Evolutionary conservation across 2,329 filamentous ascomycete genomes (phyloP), one percentile per base, ranked within the genome.

Genomic region (Torrubiella hemipterigena): DNA sequence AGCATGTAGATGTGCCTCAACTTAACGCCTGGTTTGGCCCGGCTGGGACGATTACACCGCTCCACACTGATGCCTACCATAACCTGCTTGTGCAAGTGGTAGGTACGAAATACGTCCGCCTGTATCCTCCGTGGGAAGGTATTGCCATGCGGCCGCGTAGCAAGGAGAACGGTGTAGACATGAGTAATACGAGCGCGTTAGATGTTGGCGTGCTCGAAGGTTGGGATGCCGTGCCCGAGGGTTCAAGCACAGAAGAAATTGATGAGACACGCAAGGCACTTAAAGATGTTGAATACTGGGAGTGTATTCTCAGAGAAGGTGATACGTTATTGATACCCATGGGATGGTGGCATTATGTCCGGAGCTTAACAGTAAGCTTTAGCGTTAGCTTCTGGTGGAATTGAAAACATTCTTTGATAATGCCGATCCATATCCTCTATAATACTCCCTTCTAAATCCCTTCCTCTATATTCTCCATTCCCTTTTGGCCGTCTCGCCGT

Each of bases 351-450:
- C 91, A 98, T 61, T 96, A 95, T 54, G 83, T 96, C 4, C 68
- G 82, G 37, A 85, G 85, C 30, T 51, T 96, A 46, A 85, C 75
- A 34, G 73, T 83, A 14, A 94, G 89, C 49, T 87, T 93, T 48
- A 95, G 87, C 43, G 86, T 96, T 10, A 95, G 86, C 49, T 96
- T 95, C 49, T 98, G 91, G 91, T 98, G 84, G 81, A 81, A 82
- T 41, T 71, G 34, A 53, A 12, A 32, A 16, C 38, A 24, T 12
- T 31, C 24, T 20, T 33, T 36, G 23, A n/a, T n/a, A n/a, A n/a
- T n/a, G n/a, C n/a, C n/a, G n/a, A n/a, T n/a, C n/a, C n/a, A n/a
- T n/a, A n/a, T n/a, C n/a, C n/a, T n/a, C n/a, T n/a, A n/a, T n/a
- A n/a, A n/a, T n/a, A n/a, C n/a, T n/a, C n/a, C n/a, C n/a, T n/a